phyloP scores from a whole-genome alignment of 371 early-diverging fungal genomes.

The Phascolomyces articulosus region DNA sequence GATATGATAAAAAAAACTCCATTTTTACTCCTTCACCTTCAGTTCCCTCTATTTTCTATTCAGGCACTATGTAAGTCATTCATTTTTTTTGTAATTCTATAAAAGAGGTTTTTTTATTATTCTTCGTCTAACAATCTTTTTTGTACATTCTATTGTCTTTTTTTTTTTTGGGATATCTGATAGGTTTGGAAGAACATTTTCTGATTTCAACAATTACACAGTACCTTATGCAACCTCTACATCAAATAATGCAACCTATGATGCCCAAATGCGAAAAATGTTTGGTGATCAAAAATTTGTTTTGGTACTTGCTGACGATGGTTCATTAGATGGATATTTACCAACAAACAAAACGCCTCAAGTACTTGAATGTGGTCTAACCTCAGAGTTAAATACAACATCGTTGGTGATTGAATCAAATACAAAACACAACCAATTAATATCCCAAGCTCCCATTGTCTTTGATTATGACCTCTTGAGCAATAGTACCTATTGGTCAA shows the following conservation, averaged over 20 bases:
- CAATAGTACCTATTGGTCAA: conserved; percentile 14
- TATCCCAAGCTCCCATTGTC: not conserved
- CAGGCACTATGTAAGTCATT: conserved; percentile 17
- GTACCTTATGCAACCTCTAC: not conserved
- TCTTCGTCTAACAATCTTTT: too few species aligned
- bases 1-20: not conserved
- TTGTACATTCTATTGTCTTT: too few species aligned
- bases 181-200: conserved; percentile 22
- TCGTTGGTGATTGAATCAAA: not conserved
- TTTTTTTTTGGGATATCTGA: too few species aligned
- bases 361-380: conserved; percentile 16
- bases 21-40: not conserved
- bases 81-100: too few species aligned
- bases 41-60: conserved; percentile 15
- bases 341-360: not conserved
- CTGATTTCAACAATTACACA: conserved; percentile 8
- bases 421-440: not conserved
- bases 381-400: conserved; percentile 5
- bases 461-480: conserved; percentile 5
- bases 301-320: not conserved
- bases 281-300: conserved; percentile 24
- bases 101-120: too few species aligned
- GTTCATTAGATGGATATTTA: not conserved
- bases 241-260: not conserved
- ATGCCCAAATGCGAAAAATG: not conserved